A percentile compares a stretch with the other conserved stretches of the same genome.
Evolutionary conservation across 2,329 filamentous ascomycete genomes (phyloP).

Genomic region (Colletotrichum zoysiae): DNA sequence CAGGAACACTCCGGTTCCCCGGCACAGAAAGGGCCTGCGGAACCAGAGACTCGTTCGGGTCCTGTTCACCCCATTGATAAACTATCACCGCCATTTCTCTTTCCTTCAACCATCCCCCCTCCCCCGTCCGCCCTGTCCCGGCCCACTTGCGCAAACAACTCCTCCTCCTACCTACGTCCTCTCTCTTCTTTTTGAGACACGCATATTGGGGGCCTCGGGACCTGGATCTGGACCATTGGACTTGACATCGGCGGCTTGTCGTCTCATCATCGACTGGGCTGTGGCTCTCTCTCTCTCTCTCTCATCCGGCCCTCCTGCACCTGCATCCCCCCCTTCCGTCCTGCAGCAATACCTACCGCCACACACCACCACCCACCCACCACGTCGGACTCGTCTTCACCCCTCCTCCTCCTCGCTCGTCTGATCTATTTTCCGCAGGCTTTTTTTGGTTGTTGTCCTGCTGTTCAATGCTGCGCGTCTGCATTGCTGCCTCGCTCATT

Average conservation of each 20-base stretch:
- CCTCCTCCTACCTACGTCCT: background rate
- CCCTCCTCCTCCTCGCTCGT: conserved; percentile 9
- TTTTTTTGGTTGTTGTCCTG: background rate
- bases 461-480: conserved; percentile 11
- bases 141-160: background rate
- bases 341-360: conserved; percentile 8
- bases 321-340: conserved; percentile 19
- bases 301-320: conserved; percentile 26
- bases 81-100: conserved; percentile 32
- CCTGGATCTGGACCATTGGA: conserved; percentile 14
- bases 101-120: background rate
- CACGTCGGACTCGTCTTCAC: conserved; percentile 1
- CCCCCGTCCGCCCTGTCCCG: background rate
- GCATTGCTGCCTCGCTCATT: conserved; percentile 14
- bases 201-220: conserved; percentile 22
- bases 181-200: conserved; percentile 28
- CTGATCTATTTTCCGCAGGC: conserved; percentile 22
- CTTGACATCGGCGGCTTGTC: conserved; percentile 37
- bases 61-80: conserved; percentile 14
- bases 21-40: conserved; percentile 5
- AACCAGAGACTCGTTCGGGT: conserved; percentile 9
- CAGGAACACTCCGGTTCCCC: conserved; percentile 16
- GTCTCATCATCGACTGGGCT: conserved; percentile 27
- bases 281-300: background rate
- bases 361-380: background rate